Evolutionary conservation across 2,329 filamentous ascomycete genomes (phyloP).

Genomic region (Blumeria graminis): DNA sequence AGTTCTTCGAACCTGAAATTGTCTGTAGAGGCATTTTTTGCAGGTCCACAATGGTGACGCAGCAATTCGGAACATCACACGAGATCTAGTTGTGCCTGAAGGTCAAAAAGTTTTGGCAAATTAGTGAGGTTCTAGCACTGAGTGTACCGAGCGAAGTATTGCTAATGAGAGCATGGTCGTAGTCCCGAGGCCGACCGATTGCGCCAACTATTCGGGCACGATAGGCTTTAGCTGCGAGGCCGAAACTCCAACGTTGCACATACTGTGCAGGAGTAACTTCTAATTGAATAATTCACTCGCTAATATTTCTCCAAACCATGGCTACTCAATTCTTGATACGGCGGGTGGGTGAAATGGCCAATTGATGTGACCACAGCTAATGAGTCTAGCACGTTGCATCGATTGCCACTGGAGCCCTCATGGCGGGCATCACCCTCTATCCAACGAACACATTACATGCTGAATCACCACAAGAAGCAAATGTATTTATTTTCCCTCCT

Average conservation of each 20-base stretch:
- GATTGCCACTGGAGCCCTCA: conserved; percentile 18
- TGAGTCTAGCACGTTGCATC: conserved; percentile 23
- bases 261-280: no score
- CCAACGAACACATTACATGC: conserved; percentile 23
- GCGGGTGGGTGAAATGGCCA: conserved; percentile 19
- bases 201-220: no score
- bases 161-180: no score
- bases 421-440: conserved; percentile 21
- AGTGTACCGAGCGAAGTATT: no score
- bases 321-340: conserved; percentile 26
- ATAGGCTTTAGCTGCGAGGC: no score
- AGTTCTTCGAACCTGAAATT: conserved; percentile 6
- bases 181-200: no score
- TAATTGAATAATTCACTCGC: no score
- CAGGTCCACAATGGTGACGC: conserved; percentile 22
- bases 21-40: conserved; percentile 21
- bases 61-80: conserved; percentile 13
- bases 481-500: conserved; percentile 9
- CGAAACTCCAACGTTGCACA: no score
- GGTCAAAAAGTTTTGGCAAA: neutral
- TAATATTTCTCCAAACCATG: conserved; percentile 17
- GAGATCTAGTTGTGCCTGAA: conserved; percentile 3
- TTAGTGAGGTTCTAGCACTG: no score
- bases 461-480: conserved; percentile 18
- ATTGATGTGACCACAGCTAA: neutral